Percentiles rank a stretch among this genome's conserved stretches.
Conservation (phyloP, 1,139 yeast genomes). For the Blastobotrys aristatus region DNA sequence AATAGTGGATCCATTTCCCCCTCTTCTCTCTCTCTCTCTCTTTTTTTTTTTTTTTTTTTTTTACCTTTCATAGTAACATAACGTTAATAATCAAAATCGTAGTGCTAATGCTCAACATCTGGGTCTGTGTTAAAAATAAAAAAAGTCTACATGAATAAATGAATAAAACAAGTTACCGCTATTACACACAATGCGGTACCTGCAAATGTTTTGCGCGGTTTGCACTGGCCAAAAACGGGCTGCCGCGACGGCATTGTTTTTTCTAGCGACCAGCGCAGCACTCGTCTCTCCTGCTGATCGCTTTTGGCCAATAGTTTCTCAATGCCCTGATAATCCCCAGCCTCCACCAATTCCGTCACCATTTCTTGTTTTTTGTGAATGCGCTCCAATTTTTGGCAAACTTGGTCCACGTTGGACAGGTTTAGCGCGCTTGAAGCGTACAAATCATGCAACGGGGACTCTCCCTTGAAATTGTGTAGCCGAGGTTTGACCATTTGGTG, state of each 20-base stretch:
- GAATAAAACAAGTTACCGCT: background rate
- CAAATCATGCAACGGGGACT: conserved; percentile 9
- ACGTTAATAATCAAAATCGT: no score
- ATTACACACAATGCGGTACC: background rate
- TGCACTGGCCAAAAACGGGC: background rate
- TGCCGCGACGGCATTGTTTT: background rate
- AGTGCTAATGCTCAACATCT: no score
- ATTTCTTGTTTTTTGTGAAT: background rate
- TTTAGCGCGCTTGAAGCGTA: conserved; percentile 7
- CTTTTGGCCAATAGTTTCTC: background rate
- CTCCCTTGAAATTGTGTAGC: background rate
- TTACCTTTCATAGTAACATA: no score
- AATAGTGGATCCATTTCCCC: no score
- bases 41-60: no score
- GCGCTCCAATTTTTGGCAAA: background rate
- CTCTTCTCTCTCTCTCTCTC: no score
- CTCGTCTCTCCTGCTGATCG: conserved; percentile 2
- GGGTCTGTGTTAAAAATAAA: no score
- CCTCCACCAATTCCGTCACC: background rate
- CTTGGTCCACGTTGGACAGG: background rate
- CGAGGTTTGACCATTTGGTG: background rate
- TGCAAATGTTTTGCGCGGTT: background rate
- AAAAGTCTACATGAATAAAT: background rate
- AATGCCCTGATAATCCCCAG: background rate
- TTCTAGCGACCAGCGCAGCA: conserved; percentile 3